phyloP scores from a whole-genome alignment of 768 basidiomycete species.

The Daedalea quercina region DNA sequence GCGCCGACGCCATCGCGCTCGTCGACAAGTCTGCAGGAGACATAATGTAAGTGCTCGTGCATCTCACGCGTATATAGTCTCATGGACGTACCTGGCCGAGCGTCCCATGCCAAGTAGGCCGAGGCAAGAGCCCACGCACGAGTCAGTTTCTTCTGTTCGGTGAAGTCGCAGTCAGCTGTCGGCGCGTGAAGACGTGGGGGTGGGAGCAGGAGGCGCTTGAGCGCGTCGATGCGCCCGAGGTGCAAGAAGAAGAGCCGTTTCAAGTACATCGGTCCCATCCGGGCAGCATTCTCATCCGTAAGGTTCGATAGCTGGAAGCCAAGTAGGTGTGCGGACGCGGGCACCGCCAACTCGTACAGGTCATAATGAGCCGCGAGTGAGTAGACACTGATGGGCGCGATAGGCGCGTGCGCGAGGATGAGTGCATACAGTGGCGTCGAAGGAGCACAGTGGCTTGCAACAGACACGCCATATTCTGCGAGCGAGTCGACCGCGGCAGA shows the following conservation, averaged over 20 bases:
- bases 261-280: slow-evolving; percentile 71
- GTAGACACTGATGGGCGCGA: slow-evolving; percentile 67
- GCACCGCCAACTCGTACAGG: slow-evolving; percentile 67
- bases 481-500: slow-evolving; percentile 50
- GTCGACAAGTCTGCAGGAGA: slow-evolving; percentile 57
- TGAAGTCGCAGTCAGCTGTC: slow-evolving; percentile 58
- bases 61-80: not conserved
- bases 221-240: slow-evolving; percentile 74
- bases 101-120: slow-evolving; percentile 82
- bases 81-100: slow-evolving; percentile 57
- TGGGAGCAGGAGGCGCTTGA: slow-evolving; percentile 69
- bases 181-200: slow-evolving; percentile 77
- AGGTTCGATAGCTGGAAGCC: slow-evolving; percentile 61
- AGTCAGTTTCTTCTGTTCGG: slow-evolving; percentile 72
- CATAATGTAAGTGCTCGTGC: not conserved
- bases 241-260: slow-evolving; percentile 82
- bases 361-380: slow-evolving; percentile 61
- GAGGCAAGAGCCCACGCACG: slow-evolving; percentile 79
- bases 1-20: slow-evolving; percentile 62
- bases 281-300: slow-evolving; percentile 62
- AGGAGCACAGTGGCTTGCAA: slow-evolving; percentile 40
- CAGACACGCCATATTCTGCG: slow-evolving; percentile 51
- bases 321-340: slow-evolving; percentile 69
- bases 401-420: slow-evolving; percentile 61
- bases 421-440: slow-evolving; percentile 49